Percentiles rank a stretch among this genome's conserved stretches.
Evolutionary conservation across 805 yeast species (phyloP).

Genomic region (Candida berthetii): DNA sequence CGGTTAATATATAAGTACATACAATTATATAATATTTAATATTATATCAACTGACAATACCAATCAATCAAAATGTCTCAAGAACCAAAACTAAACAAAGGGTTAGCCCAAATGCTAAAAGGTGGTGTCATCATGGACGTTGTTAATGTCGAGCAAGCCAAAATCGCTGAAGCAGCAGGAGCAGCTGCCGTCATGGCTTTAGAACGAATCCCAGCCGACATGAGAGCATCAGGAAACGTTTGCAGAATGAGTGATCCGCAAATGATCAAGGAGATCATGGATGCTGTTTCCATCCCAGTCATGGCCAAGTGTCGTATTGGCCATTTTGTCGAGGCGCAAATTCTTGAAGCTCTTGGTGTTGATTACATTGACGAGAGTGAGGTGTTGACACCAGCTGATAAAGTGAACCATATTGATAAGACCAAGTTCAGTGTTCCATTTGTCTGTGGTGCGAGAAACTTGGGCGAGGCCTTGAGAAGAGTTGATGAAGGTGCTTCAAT

Average conservation of each 20-base stretch:
- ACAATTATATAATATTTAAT: too few relatives aligned
- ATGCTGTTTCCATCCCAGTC: constrained; percentile 57
- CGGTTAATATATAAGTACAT: too few relatives aligned
- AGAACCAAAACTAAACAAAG: constrained; percentile 56
- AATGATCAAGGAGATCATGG: constrained; percentile 71
- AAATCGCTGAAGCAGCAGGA: constrained; percentile 76
- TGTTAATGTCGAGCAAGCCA: constrained; percentile 74
- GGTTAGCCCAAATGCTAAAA: constrained; percentile 81
- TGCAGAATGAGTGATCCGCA: constrained; percentile 85
- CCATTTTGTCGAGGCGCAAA: constrained; percentile 76
- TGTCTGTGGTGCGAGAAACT: constrained; percentile 78
- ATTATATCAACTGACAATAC: too few relatives aligned
- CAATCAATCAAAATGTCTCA: constrained; percentile 10
- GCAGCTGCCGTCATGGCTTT: constrained; percentile 90
- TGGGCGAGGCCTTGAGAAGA: constrained; percentile 79
- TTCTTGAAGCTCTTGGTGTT: constrained; percentile 62
- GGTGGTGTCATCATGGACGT: constrained; percentile 76
- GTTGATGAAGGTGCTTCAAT: constrained; percentile 81
- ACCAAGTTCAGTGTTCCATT: constrained; percentile 61
- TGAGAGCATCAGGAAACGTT: constrained; percentile 75
- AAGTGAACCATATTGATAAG: constrained; percentile 57
- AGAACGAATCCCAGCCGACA: constrained; percentile 81
- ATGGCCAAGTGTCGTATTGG: constrained; percentile 89
- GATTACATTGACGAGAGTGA: constrained; percentile 85
- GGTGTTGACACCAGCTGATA: constrained; percentile 80